These are phyloP conservation scores for Colletotrichum sp. DNA, from an alignment of 2,329 filamentous ascomycete genomes.

Conservation along the genomic window DNA sequence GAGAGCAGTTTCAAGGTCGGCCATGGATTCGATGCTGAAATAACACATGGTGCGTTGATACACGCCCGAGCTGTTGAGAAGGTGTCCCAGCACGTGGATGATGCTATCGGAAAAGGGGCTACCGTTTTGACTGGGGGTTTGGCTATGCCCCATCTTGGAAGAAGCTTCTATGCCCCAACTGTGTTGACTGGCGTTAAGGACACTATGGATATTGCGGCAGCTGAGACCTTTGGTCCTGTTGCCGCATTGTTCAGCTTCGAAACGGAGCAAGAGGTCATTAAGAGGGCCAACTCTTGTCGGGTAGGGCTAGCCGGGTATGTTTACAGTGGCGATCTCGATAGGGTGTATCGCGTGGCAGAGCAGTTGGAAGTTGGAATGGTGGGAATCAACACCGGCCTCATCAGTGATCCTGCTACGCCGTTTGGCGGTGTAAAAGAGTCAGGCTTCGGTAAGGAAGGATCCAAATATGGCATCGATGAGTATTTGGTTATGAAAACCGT, in stretches of 20 bases:
- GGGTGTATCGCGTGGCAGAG: constrained; percentile 68
- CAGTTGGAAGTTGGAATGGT: constrained; percentile 86
- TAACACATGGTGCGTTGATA: constrained; percentile 84
- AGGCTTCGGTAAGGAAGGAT: constrained; percentile 81
- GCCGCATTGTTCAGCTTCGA: constrained; percentile 89
- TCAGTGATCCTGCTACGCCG: constrained; percentile 61
- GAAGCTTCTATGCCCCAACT: constrained; percentile 89
- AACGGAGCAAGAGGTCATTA: constrained; percentile 86
- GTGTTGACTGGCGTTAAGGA: constrained; percentile 85
- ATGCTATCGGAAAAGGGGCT: constrained; percentile 79
- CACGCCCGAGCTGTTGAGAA: constrained; percentile 83
- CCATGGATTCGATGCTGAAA: constrained; percentile 70
- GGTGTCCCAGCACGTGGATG: constrained; percentile 79
- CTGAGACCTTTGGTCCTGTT: constrained; percentile 96
- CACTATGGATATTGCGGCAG: constrained; percentile 82
- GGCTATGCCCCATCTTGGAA: constrained; percentile 64
- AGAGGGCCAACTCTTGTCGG: constrained; percentile 79
- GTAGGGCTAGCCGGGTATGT: constrained; percentile 96
- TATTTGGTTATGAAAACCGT: constrained; percentile 75
- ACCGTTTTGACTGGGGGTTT: constrained; percentile 78
- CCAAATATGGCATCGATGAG: constrained; percentile 77
- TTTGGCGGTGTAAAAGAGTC: constrained; percentile 87
- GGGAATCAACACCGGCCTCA: constrained; percentile 78
- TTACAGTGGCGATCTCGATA: constrained; percentile 71
- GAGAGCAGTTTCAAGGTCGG: constrained; percentile 75